phyloP scores from a whole-genome alignment of 441 rosid species.

The Raphanus hybrid region DNA sequence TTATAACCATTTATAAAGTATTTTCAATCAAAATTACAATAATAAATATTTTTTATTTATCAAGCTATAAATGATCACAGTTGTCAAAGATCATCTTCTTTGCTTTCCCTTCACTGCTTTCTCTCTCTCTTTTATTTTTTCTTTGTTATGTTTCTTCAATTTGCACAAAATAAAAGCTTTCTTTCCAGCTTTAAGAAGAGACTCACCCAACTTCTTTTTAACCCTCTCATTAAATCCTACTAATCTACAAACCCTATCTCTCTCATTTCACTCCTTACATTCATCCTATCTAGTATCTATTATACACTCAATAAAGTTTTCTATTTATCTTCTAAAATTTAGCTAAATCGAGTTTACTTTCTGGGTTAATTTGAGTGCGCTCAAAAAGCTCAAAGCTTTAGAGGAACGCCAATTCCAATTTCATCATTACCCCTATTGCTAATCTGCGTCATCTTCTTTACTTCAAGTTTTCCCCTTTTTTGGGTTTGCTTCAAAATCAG shows the following conservation, averaged over 20 bases:
- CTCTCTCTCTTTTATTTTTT: constrained; percentile 35
- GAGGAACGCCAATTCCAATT: constrained; percentile 41
- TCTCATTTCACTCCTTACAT: constrained; percentile 16
- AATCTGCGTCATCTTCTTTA: constrained; percentile 1
- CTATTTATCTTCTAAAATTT: constrained; percentile 40
- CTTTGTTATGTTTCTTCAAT: constrained; percentile 55
- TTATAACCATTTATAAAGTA: not conserved
- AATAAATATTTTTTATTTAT: not conserved
- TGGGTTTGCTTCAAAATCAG: constrained; percentile 41
- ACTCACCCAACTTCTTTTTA: constrained; percentile 49
- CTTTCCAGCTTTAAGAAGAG: constrained; percentile 48
- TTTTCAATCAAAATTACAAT: not conserved
- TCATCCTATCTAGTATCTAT: constrained; percentile 2
- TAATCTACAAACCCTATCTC: constrained; percentile 31
- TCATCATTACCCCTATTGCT: constrained; percentile 50
- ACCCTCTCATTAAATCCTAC: constrained; percentile 20
- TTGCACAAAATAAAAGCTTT: constrained; percentile 64
- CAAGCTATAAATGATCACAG: constrained; percentile 50
- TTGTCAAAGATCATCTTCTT: constrained; percentile 38
- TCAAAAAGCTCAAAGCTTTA: constrained; percentile 22
- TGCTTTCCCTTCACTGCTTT: constrained; percentile 64
- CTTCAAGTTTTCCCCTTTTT: constrained; percentile 33
- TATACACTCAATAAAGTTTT: constrained; percentile 23
- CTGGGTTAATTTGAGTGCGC: constrained; percentile 15
- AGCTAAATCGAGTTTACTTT: not conserved